phyloP scores from a whole-genome alignment of 495 filamentous ascomycete genomes.

The Talaromyces stipitatus region DNA sequence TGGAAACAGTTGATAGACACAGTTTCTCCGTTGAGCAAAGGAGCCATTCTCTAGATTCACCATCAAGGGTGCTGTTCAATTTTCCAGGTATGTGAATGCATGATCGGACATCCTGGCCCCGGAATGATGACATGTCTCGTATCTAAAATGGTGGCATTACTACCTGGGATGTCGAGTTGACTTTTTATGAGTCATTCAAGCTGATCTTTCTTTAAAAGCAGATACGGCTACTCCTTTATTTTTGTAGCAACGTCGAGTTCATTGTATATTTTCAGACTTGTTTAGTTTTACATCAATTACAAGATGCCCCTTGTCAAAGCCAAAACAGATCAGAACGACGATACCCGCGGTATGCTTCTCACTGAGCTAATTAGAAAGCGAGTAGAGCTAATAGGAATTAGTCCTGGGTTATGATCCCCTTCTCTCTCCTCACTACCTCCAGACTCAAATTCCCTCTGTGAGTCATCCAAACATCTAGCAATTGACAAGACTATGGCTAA shows the following conservation, averaged over 20 bases:
- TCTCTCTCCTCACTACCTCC: constrained; percentile 80
- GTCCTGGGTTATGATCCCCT: constrained; percentile 94
- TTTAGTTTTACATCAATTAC: neutral
- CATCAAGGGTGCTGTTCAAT: neutral
- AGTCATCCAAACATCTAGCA: constrained; percentile 29
- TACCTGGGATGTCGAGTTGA: no score
- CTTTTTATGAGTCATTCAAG: no score
- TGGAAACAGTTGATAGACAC: no score
- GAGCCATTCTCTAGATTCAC: no score
- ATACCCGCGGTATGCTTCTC: constrained; percentile 41
- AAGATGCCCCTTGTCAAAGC: constrained; percentile 45
- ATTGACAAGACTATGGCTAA: neutral
- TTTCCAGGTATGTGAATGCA: neutral
- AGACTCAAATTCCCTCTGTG: constrained; percentile 79
- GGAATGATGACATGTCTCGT: neutral
- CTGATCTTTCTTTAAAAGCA: no score
- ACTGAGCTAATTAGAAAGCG: neutral
- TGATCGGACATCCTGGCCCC: neutral
- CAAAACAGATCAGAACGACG: constrained; percentile 39
- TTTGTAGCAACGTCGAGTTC: no score
- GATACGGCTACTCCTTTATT: no score
- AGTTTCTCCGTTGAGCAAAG: no score
- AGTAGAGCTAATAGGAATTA: constrained; percentile 24
- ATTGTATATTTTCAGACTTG: neutral
- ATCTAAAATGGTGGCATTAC: neutral